Percentiles rank a stretch among this genome's conserved stretches.
Evolutionary conservation across 495 filamentous ascomycete species (phyloP).

Genomic region (Oidiodendron maius): DNA sequence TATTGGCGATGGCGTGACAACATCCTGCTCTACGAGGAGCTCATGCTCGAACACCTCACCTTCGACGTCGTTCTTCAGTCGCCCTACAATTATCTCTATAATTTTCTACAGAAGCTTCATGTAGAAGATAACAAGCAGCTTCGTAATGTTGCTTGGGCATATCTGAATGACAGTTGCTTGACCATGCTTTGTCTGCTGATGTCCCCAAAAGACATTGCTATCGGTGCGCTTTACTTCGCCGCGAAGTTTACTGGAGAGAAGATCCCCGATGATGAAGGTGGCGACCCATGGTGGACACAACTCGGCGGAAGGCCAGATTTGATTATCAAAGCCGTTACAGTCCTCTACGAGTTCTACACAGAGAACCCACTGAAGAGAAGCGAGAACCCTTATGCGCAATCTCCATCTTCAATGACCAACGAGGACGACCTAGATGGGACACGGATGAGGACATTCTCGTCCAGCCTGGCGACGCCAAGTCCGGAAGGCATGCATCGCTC

Average conservation of each 20-base stretch:
- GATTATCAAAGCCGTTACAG: slow-evolving; percentile 58
- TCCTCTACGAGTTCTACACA: slow-evolving; percentile 71
- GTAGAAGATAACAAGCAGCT: slow-evolving; percentile 67
- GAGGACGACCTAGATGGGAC: slow-evolving; percentile 20
- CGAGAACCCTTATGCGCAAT: slow-evolving; percentile 20
- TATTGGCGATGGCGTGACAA: slow-evolving; percentile 96
- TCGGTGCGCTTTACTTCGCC: slow-evolving; percentile 81
- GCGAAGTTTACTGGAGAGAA: slow-evolving; percentile 59
- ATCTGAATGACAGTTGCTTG: slow-evolving; percentile 81
- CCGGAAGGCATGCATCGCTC: background rate
- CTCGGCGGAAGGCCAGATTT: slow-evolving; percentile 55
- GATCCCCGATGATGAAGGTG: slow-evolving; percentile 66
- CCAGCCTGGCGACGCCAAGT: slow-evolving; percentile 1
- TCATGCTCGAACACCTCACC: slow-evolving; percentile 84
- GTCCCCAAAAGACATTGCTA: slow-evolving; percentile 70
- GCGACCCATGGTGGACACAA: slow-evolving; percentile 84
- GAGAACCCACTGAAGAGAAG: slow-evolving; percentile 46
- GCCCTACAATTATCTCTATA: slow-evolving; percentile 75
- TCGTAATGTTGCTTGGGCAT: slow-evolving; percentile 83
- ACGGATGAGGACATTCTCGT: background rate
- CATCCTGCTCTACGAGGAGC: slow-evolving; percentile 84
- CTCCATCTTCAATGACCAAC: slow-evolving; percentile 7
- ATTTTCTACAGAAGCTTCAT: slow-evolving; percentile 63
- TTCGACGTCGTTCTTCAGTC: slow-evolving; percentile 88
- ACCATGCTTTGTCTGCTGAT: slow-evolving; percentile 83